These are phyloP conservation scores for Tulasnella sp. DNA, from an alignment of 768 basidiomycete genomes.

Conservation along the genomic window DNA sequence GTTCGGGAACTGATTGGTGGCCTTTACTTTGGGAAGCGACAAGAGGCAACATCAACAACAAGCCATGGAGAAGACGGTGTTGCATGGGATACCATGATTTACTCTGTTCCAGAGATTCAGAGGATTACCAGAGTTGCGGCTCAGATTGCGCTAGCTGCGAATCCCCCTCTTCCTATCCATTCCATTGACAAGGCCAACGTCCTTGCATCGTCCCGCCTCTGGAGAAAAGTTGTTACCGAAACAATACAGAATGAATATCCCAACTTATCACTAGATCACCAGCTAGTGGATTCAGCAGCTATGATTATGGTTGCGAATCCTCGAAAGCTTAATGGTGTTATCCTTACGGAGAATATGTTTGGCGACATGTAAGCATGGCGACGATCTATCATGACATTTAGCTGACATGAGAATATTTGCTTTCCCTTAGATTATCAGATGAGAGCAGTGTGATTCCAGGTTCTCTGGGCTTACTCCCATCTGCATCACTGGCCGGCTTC, in stretches of 20 bases:
- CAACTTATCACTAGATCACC: constrained; percentile 74
- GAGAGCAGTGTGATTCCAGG: constrained; percentile 96
- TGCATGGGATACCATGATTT: constrained; percentile 89
- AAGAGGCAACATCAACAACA: constrained; percentile 43
- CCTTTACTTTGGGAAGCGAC: constrained; percentile 85
- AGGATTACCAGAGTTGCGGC: constrained; percentile 94
- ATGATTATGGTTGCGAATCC: constrained; percentile 91
- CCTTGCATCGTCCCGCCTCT: constrained; percentile 82
- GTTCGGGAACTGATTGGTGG: constrained; percentile 95
- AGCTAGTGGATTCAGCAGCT: constrained; percentile 88
- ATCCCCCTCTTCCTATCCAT: constrained; percentile 80
- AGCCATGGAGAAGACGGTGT: constrained; percentile 33
- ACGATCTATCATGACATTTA: neutral
- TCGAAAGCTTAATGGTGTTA: constrained; percentile 83
- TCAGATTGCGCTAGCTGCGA: constrained; percentile 67
- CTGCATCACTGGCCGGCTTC: constrained; percentile 88
- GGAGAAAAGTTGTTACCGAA: constrained; percentile 87
- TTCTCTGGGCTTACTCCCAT: constrained; percentile 89
- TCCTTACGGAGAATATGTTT: constrained; percentile 91
- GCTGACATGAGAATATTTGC: neutral
- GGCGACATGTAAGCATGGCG: constrained; percentile 75
- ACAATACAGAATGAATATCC: constrained; percentile 77
- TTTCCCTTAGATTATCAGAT: constrained; percentile 64
- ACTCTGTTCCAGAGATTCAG: constrained; percentile 82
- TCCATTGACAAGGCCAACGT: constrained; percentile 99